Base-by-base conservation (phyloP, 164 flowering plant species). In the grape (Vitis vinifera) region DNA sequence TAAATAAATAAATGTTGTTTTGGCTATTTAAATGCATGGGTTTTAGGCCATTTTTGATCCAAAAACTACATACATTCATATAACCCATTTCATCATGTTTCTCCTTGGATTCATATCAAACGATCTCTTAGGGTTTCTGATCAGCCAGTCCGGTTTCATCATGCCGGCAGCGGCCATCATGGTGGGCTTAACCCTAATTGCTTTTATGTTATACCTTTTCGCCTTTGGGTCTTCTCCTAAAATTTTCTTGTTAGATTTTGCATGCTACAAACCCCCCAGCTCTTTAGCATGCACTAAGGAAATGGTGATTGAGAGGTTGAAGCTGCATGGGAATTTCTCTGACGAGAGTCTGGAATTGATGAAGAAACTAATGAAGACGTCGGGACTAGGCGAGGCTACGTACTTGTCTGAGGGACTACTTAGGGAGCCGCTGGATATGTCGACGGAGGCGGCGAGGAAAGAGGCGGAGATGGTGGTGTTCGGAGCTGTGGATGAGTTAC, bases 401-500 rank as follows among this genome's bases (percentile, higher is more conserved):
- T 78, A 78, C 63, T 65, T 75, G n/a, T 74, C 84, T 0, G 76
- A 68, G 52, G 77, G 78, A 2, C 37, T 78, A 63, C 17, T 65
- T 1, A 47, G 55, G 23, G 67, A 61, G 8, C 77, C 81, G 4
- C 78, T 74, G 4, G 68, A 73, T 15, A 68, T 71, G 1, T 69
- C 71, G 56, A 60, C 74, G 67, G 71, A 68, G 0, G 81, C 68
- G 61, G 75, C 81, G 0, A 73, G 69, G 76, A 64, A 66, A 31
- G 84, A 83, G 51, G 73, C 81, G 10, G 76, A 76, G 62, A 48
- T 47, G 16, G 82, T 73, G 62, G 69, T 83, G 70, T 81, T 81
- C 66, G 86, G 84, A 15, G 79, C 82, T 19, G 69, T 83, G 3
- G 84, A 83, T 55, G 75, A 56, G 53, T 47, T 83, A 55, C 16